phyloP scores from a whole-genome alignment of 106 monocot species.

The Acorus gramineus region DNA sequence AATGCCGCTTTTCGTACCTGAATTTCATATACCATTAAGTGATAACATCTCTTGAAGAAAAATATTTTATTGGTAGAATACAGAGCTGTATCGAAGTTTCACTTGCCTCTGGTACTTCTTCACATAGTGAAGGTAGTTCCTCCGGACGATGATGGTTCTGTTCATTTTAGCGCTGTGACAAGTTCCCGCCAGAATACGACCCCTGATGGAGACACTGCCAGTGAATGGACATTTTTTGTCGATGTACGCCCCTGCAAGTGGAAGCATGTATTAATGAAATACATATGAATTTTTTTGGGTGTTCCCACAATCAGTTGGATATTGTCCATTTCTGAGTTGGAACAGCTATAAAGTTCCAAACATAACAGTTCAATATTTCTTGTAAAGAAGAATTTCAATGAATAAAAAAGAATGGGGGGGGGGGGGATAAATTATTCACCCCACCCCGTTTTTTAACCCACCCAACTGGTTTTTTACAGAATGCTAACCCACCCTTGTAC shows the following conservation, averaged over 20 bases:
- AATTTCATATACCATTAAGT: not conserved
- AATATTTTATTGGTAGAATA: too few species aligned
- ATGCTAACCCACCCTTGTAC: too few species aligned
- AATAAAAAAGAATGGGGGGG: too few species aligned
- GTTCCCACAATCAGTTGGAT: too few species aligned
- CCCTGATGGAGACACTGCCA: slow-evolving; percentile 62
- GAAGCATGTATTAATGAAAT: not conserved
- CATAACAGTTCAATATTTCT: too few species aligned
- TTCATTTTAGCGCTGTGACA: slow-evolving; percentile 85
- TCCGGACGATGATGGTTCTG: slow-evolving; percentile 67
- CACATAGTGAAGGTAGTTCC: slow-evolving; percentile 73
- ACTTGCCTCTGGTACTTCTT: slow-evolving; percentile 67
- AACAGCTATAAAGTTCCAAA: too few species aligned
- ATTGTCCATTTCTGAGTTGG: too few species aligned
- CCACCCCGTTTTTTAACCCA: too few species aligned
- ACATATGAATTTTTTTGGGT: too few species aligned
- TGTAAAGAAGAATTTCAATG: too few species aligned
- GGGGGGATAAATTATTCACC: too few species aligned
- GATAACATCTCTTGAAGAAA: not conserved
- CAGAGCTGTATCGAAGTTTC: not conserved
- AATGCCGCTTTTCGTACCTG: slow-evolving; percentile 72
- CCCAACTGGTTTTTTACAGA: too few species aligned
- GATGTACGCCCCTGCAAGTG: slow-evolving; percentile 49
- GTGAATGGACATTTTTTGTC: slow-evolving; percentile 87
- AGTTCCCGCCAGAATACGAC: slow-evolving; percentile 60